Percentiles rank a stretch among this genome's conserved stretches.
phyloP scores from a whole-genome alignment of 257 asterid genomes.

The Solanum arcanum region DNA sequence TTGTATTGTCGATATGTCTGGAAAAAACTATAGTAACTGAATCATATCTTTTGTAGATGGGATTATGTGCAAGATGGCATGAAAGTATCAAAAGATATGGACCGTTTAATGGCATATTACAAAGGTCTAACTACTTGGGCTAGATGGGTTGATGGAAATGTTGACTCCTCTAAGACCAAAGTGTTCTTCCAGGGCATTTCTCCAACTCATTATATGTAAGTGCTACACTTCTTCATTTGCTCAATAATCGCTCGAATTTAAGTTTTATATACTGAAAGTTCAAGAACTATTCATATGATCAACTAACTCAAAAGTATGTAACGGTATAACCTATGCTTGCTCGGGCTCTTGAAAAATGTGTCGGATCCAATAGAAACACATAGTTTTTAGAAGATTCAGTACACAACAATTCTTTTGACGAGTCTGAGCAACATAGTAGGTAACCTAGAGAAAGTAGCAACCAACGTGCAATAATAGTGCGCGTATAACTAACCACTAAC shows the following conservation, averaged over 20 bases:
- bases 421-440: neutral
- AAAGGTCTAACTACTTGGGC: constrained; percentile 62
- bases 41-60: constrained; percentile 25
- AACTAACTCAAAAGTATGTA: neutral
- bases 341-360: neutral
- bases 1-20: neutral
- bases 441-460: neutral
- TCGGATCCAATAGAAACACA: neutral
- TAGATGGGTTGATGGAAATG: constrained; percentile 49
- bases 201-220: constrained; percentile 60
- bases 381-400: neutral
- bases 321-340: neutral
- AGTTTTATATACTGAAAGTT: neutral
- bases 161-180: constrained; percentile 45
- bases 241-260: neutral
- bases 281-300: neutral
- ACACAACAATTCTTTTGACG: neutral
- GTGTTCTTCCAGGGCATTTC: constrained; percentile 69
- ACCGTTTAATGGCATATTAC: constrained; percentile 52
- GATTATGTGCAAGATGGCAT: constrained; percentile 48
- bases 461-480: neutral
- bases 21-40: neutral
- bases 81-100: constrained; percentile 38
- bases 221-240: neutral
- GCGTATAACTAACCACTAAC: neutral